phyloP scores from a whole-genome alignment of 1,284 basidiomycete genomes.

The Pseudozyma sp. region DNA sequence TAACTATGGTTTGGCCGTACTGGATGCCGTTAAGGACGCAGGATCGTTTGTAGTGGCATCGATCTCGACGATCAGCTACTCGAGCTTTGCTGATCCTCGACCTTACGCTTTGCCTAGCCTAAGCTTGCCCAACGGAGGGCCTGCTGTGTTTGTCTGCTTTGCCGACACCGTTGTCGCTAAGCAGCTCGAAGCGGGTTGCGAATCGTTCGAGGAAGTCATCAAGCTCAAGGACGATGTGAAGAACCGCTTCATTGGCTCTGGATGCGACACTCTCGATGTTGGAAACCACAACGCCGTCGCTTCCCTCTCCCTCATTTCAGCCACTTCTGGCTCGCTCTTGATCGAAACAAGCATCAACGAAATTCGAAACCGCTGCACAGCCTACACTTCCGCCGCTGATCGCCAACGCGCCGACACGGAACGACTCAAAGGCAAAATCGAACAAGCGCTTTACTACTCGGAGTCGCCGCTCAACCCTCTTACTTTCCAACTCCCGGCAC shows the following conservation, averaged over 20 bases:
- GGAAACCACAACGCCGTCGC: slow-evolving; percentile 20
- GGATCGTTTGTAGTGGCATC: slow-evolving; percentile 42
- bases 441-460: slow-evolving; percentile 86
- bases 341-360: slow-evolving; percentile 50
- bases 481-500: slow-evolving; percentile 82
- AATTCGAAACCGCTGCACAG: slow-evolving; percentile 35
- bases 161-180: slow-evolving; percentile 56
- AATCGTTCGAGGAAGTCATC: slow-evolving; percentile 68
- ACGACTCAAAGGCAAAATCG: slow-evolving; percentile 83
- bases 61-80: slow-evolving; percentile 30
- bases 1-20: slow-evolving; percentile 44
- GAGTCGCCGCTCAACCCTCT: slow-evolving; percentile 81
- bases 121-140: slow-evolving; percentile 58
- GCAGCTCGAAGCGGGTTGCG: slow-evolving; percentile 37
- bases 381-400: slow-evolving; percentile 25
- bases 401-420: slow-evolving; percentile 63
- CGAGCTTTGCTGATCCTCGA: slow-evolving; percentile 54
- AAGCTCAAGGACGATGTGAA: slow-evolving; percentile 63
- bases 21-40: slow-evolving; percentile 35
- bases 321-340: slow-evolving; percentile 57
- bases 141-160: slow-evolving; percentile 61
- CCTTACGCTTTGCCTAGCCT: slow-evolving; percentile 56
- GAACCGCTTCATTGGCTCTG: slow-evolving; percentile 67
- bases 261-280: slow-evolving; percentile 33
- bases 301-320: slow-evolving; percentile 62